Conservation (phyloP, 208 protist genomes). For the Angomonas ambiguus region DNA sequence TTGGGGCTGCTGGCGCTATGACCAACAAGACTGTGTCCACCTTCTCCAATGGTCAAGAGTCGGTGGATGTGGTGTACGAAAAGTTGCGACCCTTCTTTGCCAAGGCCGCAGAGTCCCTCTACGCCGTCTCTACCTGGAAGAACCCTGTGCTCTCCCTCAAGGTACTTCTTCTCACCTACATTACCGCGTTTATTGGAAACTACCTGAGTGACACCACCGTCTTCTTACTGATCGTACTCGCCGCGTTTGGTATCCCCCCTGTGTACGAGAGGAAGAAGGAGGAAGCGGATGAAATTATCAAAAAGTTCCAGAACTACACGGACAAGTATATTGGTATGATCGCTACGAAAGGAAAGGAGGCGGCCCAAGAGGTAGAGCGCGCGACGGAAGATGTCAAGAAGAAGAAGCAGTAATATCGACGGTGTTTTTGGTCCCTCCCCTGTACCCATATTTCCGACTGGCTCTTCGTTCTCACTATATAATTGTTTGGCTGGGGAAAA, state of each 20-base stretch:
- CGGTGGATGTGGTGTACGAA: slow-evolving; percentile 53
- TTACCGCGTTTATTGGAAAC: slow-evolving; percentile 68
- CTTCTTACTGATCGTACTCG: slow-evolving; percentile 28
- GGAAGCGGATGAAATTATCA: slow-evolving; percentile 43
- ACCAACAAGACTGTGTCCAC: slow-evolving; percentile 23
- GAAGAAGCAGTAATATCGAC: slow-evolving; percentile 25
- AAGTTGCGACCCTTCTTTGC: slow-evolving; percentile 33
- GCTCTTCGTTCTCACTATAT: too few species aligned
- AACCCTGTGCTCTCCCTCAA: slow-evolving; percentile 41
- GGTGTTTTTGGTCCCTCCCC: neutral
- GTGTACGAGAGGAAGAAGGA: slow-evolving; percentile 73
- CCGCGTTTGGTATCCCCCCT: slow-evolving; percentile 48
- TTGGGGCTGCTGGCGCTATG: slow-evolving; percentile 24
- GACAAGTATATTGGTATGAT: slow-evolving; percentile 56
- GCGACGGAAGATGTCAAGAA: too few species aligned
- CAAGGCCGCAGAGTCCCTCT: slow-evolving; percentile 17
- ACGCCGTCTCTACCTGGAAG: slow-evolving; percentile 60
- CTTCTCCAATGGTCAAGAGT: slow-evolving; percentile 43
- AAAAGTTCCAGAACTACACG: slow-evolving; percentile 15
- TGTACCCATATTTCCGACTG: too few species aligned
- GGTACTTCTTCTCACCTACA: slow-evolving; percentile 37
- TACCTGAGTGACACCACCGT: slow-evolving; percentile 57
- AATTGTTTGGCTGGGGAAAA: too few species aligned
- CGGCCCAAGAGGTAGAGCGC: slow-evolving; percentile 22
- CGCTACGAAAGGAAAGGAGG: slow-evolving; percentile 28